Percentiles rank a stretch among this genome's conserved stretches.
These are phyloP conservation scores for Ceratorhiza oryzae-sativae DNA, from an alignment of 1,284 basidiomycete species.

Conservation along the genomic window DNA sequence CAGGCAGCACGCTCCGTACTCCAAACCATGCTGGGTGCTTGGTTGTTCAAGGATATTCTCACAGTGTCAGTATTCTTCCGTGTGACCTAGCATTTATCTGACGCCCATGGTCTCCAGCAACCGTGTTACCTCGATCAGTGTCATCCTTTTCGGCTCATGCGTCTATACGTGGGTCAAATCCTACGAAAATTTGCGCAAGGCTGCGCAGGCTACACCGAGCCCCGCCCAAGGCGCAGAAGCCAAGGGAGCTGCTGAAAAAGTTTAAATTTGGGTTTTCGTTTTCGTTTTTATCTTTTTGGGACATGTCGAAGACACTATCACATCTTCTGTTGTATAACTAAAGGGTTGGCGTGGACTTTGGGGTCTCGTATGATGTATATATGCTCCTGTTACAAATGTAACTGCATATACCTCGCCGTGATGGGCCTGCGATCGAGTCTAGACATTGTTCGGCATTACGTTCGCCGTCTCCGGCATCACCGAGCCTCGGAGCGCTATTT, in stretches of 20 bases:
- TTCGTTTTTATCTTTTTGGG: not conserved
- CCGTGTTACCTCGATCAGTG: conserved; percentile 64
- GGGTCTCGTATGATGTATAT: too few relatives aligned
- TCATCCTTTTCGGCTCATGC: conserved; percentile 70
- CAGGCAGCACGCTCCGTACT: conserved; percentile 40
- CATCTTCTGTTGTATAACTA: too few relatives aligned
- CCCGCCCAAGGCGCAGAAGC: not conserved
- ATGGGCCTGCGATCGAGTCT: too few relatives aligned
- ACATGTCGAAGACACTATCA: not conserved
- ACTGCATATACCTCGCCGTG: too few relatives aligned
- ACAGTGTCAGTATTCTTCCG: conserved; percentile 27
- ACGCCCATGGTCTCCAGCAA: conserved; percentile 54
- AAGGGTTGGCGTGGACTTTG: too few relatives aligned
- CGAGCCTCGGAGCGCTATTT: too few relatives aligned
- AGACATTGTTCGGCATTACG: too few relatives aligned
- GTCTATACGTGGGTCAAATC: conserved; percentile 74
- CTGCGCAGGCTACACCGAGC: not conserved
- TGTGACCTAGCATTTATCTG: not conserved
- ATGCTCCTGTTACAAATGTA: too few relatives aligned
- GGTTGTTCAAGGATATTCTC: conserved; percentile 41
- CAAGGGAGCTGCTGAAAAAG: conserved; percentile 9
- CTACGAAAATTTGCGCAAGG: conserved; percentile 37
- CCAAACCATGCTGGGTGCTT: conserved; percentile 41
- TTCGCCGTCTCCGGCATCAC: too few relatives aligned
- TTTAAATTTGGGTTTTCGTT: not conserved